A percentile compares a stretch with the other conserved stretches of the same genome.
phyloP scores from a whole-genome alignment of 2,329 filamentous ascomycete species.

The Fusarium cicatricum region DNA sequence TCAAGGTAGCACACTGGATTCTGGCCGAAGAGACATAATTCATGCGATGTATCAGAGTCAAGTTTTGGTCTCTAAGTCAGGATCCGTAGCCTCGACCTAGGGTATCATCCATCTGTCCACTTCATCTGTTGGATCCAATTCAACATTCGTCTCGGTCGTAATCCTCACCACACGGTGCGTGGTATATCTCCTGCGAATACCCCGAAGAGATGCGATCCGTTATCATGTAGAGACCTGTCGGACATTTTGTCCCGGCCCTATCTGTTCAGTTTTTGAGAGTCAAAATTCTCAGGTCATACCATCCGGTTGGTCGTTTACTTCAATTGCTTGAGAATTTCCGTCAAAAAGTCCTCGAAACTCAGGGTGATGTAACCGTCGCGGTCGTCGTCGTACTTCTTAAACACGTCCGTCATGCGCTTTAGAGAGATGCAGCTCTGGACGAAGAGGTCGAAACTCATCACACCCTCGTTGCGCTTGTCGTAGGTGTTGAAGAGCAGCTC shows the following conservation, averaged over 20 bases:
- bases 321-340: constrained; percentile 70
- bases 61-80: constrained; percentile 39
- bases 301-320: constrained; percentile 49
- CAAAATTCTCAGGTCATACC: not conserved
- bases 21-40: constrained; percentile 13
- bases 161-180: constrained; percentile 13
- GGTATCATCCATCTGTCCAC: constrained; percentile 41
- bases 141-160: constrained; percentile 9
- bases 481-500: constrained; percentile 87
- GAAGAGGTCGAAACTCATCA: constrained; percentile 93
- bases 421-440: constrained; percentile 97
- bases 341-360: constrained; percentile 83
- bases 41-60: constrained; percentile 31
- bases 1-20: too few species aligned
- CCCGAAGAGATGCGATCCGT: constrained; percentile 5
- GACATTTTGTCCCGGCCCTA: not conserved
- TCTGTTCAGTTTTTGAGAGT: not conserved
- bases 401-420: constrained; percentile 98
- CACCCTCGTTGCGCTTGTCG: constrained; percentile 76
- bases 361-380: constrained; percentile 90
- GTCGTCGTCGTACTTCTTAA: constrained; percentile 98
- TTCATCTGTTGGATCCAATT: constrained; percentile 14
- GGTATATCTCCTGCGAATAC: not conserved
- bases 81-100: constrained; percentile 39
- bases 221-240: not conserved